Conservation (phyloP, 768 basidiomycete genomes). For the Suillus subalutaceus region DNA sequence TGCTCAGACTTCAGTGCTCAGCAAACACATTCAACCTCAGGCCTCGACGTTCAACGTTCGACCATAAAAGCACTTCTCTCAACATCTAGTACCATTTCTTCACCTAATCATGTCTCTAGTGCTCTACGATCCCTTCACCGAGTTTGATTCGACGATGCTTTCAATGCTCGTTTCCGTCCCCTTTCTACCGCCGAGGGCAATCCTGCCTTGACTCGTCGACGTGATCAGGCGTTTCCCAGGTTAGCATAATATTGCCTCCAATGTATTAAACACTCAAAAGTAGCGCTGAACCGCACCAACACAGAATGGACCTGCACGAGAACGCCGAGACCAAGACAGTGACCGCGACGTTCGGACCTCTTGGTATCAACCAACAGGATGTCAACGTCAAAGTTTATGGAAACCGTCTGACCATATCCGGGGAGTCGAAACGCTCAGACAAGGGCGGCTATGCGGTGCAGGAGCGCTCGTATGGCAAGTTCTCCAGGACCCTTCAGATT, state of each 20-base stretch:
- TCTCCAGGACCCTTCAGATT: conserved; percentile 48
- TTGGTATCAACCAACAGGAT: conserved; percentile 55
- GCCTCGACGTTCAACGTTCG: too few species aligned
- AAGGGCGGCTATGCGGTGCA: conserved; percentile 38
- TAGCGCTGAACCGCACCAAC: too few species aligned
- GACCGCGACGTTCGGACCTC: conserved; percentile 60
- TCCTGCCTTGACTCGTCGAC: too few species aligned
- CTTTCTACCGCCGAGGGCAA: too few species aligned
- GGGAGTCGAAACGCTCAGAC: conserved; percentile 41
- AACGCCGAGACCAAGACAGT: conserved; percentile 48
- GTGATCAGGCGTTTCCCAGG: too few species aligned
- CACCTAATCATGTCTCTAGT: conserved; percentile 26
- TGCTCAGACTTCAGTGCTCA: too few species aligned
- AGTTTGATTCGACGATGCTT: conserved; percentile 44
- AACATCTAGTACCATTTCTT: neutral
- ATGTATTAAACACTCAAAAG: too few species aligned
- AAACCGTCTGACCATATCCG: conserved; percentile 52
- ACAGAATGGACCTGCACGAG: conserved; percentile 60
- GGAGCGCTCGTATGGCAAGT: conserved; percentile 52
- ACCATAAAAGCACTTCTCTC: neutral
- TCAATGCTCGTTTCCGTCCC: conserved; percentile 27
- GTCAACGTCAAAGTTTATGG: conserved; percentile 54
- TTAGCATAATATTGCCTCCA: too few species aligned
- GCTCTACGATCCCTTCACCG: conserved; percentile 40
- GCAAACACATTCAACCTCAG: too few species aligned